Evolutionary conservation across 768 basidiomycete genomes (phyloP), one percentile per base, ranked within the genome.

Genomic region (Hygrocybe punicea): DNA sequence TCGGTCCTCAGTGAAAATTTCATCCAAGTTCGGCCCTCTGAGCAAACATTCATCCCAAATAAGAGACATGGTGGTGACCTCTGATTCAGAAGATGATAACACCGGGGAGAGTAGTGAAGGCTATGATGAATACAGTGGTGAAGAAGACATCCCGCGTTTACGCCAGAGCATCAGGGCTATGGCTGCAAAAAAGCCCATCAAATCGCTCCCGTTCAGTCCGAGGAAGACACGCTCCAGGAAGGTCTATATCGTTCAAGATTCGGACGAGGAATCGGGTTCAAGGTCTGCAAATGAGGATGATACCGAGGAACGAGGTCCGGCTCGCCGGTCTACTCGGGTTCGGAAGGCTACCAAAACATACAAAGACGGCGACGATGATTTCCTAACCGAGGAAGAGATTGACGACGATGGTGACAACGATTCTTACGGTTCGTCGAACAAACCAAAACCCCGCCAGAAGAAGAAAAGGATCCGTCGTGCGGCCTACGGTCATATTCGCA

Each of bases 171-270:
- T 58, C 25, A 62, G 63, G 48, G 55, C 56, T 25, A 25, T 44
- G 25, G 46, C 56, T 17, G 17, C 17, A 52, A 56, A 53, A 23
- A 55, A 62, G 42, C 58, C 19, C 65, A 57, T 37, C 58, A 63
- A 69, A 64, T 66, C n/a, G 36, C 77, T 87, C 35, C 86, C 86
- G 6, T 89, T 85, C 69, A 89, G 86, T 63, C 86, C 89, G 0
- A 79, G 69, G 65, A 89, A 85, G 69, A 80, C 81, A 36, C 79
- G 84, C 8, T 67, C 75, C 33, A 69, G 67, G 40, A 69, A 64
- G 51, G 63, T 76, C 29, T 60, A 64, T 21, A 56, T 67, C 16
- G 62, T 73, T 24, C 62, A 58, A 11, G 76, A 77, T 21, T 81
- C 80, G 11, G 81, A 73, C 34, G 71, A 71, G 14, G 63, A 64